Base-by-base conservation (phyloP, 2,329 filamentous ascomycete genomes). In the Coniochaeta prunicola region DNA sequence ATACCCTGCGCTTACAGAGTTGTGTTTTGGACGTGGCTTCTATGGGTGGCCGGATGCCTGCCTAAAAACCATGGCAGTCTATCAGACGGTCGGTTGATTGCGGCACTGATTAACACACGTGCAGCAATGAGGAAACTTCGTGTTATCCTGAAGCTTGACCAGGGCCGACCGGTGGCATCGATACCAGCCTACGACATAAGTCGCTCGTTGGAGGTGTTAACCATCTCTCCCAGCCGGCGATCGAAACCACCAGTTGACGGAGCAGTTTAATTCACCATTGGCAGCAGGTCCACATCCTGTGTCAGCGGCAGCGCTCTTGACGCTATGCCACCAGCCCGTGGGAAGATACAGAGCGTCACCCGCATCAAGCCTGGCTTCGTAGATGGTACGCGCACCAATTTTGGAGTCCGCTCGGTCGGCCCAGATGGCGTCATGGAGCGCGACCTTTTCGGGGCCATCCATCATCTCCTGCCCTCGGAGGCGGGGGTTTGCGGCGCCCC, bases 401-500 rank as follows among this genome's bases (percentile, higher is more conserved):
- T 4, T 45, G 64, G 71, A 61, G 60, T 65, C 24, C 24, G 60
- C 38, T 57, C 26, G 30, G 19, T 40, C 30, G 2, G 71, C 74
- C 94, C 93, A 97, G 2, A 96, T 80, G 3, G 81, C 85, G 1
- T 80, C 74, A 63, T 92, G 84, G 15, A 97, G 71, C 2, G 80
- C 75, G 21, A 77, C 72, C 63, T 85, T 85, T 73, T 96, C 91
- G 1, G 76, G 73, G 0, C 92, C 92, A 57, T 86, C 79, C 92
- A 97, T 97, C 92, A 97, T 97, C 69, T 96, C 92, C 12, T 87
- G 80, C 0, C 90, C 89, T 59, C 92, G 81, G 64, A 97, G 77
- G 19, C 77, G 74, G 15, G 79, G 74, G 58, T 71, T 80, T 3
- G 71, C 74, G 3, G 65, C 64, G 42, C 65, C 64, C 1, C 73